Evolutionary conservation across 2,329 filamentous ascomycete genomes (phyloP).

Genomic region (Phaeosphaeria sp.): DNA sequence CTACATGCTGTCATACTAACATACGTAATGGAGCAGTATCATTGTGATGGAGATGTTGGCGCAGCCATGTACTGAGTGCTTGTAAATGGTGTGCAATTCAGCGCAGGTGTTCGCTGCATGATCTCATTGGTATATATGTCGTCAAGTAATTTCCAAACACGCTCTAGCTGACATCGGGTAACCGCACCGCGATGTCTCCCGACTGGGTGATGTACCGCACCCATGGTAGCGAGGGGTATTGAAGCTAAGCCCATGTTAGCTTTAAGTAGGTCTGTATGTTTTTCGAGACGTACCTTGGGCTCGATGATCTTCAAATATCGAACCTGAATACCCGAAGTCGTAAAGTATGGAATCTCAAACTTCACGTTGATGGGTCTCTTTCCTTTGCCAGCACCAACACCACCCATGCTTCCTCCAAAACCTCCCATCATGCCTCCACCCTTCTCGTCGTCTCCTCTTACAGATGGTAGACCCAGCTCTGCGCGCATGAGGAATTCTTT

Average conservation of each 20-base stretch:
- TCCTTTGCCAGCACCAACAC: slow-evolving; percentile 78
- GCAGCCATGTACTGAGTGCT: too few species aligned
- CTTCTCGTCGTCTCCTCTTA: slow-evolving; percentile 92
- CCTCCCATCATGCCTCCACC: slow-evolving; percentile 98
- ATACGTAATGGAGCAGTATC: too few species aligned
- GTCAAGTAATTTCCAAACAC: neutral
- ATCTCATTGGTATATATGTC: slow-evolving; percentile 3
- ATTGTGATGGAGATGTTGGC: too few species aligned
- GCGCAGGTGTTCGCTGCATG: neutral
- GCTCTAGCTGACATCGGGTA: slow-evolving; percentile 81
- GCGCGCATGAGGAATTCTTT: slow-evolving; percentile 99
- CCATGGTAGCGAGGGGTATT: slow-evolving; percentile 98
- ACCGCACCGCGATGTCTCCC: slow-evolving; percentile 90
- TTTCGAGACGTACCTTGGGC: slow-evolving; percentile 76
- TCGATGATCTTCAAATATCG: slow-evolving; percentile 99
- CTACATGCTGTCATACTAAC: too few species aligned
- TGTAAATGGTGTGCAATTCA: neutral
- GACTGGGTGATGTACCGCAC: slow-evolving; percentile 99
- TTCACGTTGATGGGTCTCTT: slow-evolving; percentile 99
- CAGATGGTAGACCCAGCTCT: slow-evolving; percentile 90
- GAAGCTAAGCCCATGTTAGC: slow-evolving; percentile 66
- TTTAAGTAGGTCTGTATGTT: neutral
- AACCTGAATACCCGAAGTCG: slow-evolving; percentile 98
- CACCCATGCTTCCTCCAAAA: slow-evolving; percentile 96
- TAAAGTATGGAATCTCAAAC: slow-evolving; percentile 99